A percentile compares a stretch with the other conserved stretches of the same genome.
Conservation (phyloP, 805 yeast species). For the Myxozyma monticola region DNA sequence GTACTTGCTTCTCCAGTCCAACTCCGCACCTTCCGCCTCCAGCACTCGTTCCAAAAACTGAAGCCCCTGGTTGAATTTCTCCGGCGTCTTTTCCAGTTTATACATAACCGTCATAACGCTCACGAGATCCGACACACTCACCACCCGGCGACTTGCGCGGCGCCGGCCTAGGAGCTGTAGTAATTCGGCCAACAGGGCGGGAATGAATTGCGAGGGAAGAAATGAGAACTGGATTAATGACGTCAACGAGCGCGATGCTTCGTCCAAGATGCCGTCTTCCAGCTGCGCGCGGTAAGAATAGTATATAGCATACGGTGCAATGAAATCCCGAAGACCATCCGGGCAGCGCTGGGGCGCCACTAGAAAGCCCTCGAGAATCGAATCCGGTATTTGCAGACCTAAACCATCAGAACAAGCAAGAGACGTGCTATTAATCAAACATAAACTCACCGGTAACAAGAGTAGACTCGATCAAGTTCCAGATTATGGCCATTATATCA, state of each 20-base stretch:
- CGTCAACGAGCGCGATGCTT: conserved; percentile 31
- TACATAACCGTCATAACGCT: conserved; percentile 31
- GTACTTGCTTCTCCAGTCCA: conserved; percentile 3
- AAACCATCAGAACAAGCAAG: no score
- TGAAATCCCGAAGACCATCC: conserved; percentile 33
- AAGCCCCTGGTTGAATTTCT: conserved; percentile 15
- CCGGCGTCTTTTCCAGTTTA: conserved; percentile 28
- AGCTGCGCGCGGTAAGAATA: conserved; percentile 19
- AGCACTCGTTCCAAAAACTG: conserved; percentile 25
- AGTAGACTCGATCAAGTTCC: conserved; percentile 35
- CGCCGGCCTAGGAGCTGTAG: conserved; percentile 12
- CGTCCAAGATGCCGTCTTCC: conserved; percentile 12
- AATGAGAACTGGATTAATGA: conserved; percentile 36
- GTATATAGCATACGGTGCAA: conserved; percentile 40
- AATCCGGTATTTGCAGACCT: conserved; percentile 20
- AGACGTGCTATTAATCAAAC: no score
- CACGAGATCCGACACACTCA: conserved; percentile 25
- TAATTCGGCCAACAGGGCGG: conserved; percentile 19
- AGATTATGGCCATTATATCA: conserved; percentile 30
- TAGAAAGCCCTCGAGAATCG: conserved; percentile 11
- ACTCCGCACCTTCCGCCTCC: not conserved
- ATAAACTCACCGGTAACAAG: conserved; percentile 24
- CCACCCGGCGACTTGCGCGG: conserved; percentile 5
- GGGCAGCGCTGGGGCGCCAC: conserved; percentile 25
- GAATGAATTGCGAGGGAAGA: conserved; percentile 29